A percentile compares a stretch with the other conserved stretches of the same genome.
phyloP scores from a whole-genome alignment of 2,329 filamentous ascomycete genomes.

The Arthroderma sp. region DNA sequence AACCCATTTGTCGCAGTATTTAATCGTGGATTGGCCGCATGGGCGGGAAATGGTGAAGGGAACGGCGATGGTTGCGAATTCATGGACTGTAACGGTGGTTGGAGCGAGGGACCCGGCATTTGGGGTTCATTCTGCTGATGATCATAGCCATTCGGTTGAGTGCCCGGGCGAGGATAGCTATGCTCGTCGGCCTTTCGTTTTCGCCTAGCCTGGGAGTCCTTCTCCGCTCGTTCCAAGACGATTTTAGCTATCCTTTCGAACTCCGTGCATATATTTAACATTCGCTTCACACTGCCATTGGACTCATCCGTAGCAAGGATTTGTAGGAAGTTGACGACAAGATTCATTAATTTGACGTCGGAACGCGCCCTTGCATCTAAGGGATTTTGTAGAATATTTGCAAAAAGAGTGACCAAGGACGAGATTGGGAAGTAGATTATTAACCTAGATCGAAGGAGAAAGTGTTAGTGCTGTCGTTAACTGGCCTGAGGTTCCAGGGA shows the following conservation, averaged over 20 bases:
- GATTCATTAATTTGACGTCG: constrained; percentile 79
- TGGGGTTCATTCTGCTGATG: neutral
- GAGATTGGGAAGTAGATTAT: constrained; percentile 95
- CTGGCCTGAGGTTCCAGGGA: neutral
- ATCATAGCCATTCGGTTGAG: constrained; percentile 10
- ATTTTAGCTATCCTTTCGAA: constrained; percentile 88
- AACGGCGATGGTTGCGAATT: constrained; percentile 2
- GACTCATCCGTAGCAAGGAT: constrained; percentile 81
- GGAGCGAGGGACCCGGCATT: neutral
- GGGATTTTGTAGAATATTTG: constrained; percentile 91
- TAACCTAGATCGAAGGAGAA: constrained; percentile 41
- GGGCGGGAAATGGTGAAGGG: constrained; percentile 1
- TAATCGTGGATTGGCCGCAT: neutral
- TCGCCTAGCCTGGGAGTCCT: constrained; percentile 62
- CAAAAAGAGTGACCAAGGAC: constrained; percentile 84
- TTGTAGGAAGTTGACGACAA: constrained; percentile 83
- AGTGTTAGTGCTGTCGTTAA: neutral
- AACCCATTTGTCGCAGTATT: constrained; percentile 3
- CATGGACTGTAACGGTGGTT: neutral
- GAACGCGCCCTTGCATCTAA: constrained; percentile 76
- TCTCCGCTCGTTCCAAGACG: constrained; percentile 82
- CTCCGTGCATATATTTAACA: constrained; percentile 88
- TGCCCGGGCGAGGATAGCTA: constrained; percentile 14
- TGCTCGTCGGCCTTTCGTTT: constrained; percentile 61
- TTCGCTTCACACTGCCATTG: constrained; percentile 80